Conservation (phyloP, 2,329 filamentous ascomycete genomes). For the Cytospora schulzeri region DNA sequence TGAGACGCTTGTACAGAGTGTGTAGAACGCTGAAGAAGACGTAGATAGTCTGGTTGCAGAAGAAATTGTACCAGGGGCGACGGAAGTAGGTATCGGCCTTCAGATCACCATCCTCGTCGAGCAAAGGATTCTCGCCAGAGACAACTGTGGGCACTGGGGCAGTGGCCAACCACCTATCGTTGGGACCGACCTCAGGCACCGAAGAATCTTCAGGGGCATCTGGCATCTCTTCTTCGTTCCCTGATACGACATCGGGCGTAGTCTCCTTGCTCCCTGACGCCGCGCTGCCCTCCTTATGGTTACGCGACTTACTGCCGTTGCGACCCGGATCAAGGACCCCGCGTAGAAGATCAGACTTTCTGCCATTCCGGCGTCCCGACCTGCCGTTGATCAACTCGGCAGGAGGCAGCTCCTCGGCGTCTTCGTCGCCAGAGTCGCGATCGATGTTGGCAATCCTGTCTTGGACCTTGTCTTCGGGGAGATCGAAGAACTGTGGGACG, state of each 20-base stretch:
- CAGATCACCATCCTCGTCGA: constrained; percentile 62
- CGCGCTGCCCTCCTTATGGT: constrained; percentile 78
- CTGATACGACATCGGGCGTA: constrained; percentile 80
- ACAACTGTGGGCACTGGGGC: constrained; percentile 59
- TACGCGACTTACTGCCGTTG: constrained; percentile 68
- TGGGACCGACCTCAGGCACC: constrained; percentile 61
- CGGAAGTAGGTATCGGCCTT: constrained; percentile 80
- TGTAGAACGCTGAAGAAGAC: constrained; percentile 95
- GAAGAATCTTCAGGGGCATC: constrained; percentile 60
- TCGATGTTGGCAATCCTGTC: constrained; percentile 69
- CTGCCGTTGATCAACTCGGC: constrained; percentile 71
- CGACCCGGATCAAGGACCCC: constrained; percentile 81
- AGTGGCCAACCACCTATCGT: constrained; percentile 66
- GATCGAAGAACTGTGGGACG: constrained; percentile 74
- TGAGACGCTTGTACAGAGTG: constrained; percentile 81
- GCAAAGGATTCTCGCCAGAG: constrained; percentile 55
- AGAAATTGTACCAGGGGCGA: constrained; percentile 84
- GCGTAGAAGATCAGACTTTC: constrained; percentile 79
- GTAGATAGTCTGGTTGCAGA: constrained; percentile 87
- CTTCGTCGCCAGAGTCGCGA: constrained; percentile 73
- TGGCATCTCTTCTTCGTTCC: constrained; percentile 74
- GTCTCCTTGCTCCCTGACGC: constrained; percentile 82
- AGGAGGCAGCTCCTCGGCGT: constrained; percentile 71
- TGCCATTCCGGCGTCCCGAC: constrained; percentile 66
- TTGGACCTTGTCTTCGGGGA: constrained; percentile 69